phyloP scores from a whole-genome alignment of 2,329 filamentous ascomycete genomes.

The Pyricularia grisea region DNA sequence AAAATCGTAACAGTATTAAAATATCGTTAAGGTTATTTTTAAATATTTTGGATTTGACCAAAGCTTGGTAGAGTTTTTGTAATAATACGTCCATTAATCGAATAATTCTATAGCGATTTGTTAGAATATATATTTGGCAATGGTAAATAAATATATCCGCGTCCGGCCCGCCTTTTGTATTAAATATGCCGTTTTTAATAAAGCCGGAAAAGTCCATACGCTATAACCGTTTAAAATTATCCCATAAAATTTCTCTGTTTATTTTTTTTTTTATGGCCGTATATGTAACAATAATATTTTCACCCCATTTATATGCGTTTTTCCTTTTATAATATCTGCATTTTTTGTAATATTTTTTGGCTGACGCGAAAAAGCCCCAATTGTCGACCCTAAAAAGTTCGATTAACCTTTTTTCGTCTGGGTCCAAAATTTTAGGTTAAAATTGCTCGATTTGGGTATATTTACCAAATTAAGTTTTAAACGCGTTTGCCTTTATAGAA shows the following conservation, averaged over 20 bases:
- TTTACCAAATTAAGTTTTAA: background rate
- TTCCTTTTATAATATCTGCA: background rate
- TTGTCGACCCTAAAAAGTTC: background rate
- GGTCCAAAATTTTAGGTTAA: background rate
- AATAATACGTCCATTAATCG: background rate
- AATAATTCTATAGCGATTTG: background rate
- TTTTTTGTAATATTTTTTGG: background rate
- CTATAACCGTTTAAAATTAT: background rate
- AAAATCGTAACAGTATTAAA: background rate
- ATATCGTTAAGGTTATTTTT: background rate
- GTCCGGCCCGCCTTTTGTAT: background rate
- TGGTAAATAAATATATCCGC: background rate
- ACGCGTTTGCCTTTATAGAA: background rate
- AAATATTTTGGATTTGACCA: background rate
- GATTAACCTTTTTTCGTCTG: background rate
- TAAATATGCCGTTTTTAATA: background rate
- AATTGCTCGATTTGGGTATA: background rate
- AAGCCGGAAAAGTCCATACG: background rate
- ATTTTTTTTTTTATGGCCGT: background rate
- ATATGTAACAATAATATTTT: background rate
- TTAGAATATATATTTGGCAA: background rate
- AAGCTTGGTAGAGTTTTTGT: background rate
- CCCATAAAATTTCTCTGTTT: background rate
- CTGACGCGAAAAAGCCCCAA: background rate
- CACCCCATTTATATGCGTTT: background rate